Percentiles rank a stretch among this genome's conserved stretches.
These are phyloP conservation scores for Daldinia loculata DNA, from an alignment of 495 filamentous ascomycete species.

Conservation along the genomic window DNA sequence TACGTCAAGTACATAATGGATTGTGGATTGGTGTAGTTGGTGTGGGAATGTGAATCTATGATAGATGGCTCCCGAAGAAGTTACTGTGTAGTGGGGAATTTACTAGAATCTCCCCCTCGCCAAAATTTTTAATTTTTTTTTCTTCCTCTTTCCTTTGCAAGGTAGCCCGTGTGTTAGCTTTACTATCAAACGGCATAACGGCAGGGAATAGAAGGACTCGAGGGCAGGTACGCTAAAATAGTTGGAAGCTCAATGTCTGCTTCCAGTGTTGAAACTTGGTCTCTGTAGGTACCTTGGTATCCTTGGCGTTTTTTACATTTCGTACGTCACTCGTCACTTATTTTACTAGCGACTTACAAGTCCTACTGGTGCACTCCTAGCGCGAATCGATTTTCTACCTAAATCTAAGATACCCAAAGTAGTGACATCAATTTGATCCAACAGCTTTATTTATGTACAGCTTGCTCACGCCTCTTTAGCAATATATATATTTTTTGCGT, in stretches of 20 bases:
- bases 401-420: slow-evolving; percentile 25
- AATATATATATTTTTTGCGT: slow-evolving; percentile 34
- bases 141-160: neutral
- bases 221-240: slow-evolving; percentile 24
- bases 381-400: slow-evolving; percentile 23
- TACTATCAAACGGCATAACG: neutral
- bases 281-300: slow-evolving; percentile 11
- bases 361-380: slow-evolving; percentile 24
- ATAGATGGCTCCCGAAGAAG: neutral
- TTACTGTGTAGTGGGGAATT: slow-evolving; percentile 10
- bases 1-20: slow-evolving; percentile 26
- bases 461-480: slow-evolving; percentile 10
- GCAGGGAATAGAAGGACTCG: neutral
- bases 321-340: slow-evolving; percentile 38
- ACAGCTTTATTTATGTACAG: slow-evolving; percentile 13
- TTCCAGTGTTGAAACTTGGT: neutral
- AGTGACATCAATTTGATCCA: slow-evolving; percentile 41
- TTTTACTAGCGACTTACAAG: slow-evolving; percentile 24
- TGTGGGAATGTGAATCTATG: neutral
- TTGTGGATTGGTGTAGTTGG: slow-evolving; percentile 2
- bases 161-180: neutral
- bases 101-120: neutral
- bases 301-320: slow-evolving; percentile 25
- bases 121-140: neutral
- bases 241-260: neutral